Base-by-base conservation (phyloP, 257 asterid genomes). In the Lithospermum erythrorhizon region DNA sequence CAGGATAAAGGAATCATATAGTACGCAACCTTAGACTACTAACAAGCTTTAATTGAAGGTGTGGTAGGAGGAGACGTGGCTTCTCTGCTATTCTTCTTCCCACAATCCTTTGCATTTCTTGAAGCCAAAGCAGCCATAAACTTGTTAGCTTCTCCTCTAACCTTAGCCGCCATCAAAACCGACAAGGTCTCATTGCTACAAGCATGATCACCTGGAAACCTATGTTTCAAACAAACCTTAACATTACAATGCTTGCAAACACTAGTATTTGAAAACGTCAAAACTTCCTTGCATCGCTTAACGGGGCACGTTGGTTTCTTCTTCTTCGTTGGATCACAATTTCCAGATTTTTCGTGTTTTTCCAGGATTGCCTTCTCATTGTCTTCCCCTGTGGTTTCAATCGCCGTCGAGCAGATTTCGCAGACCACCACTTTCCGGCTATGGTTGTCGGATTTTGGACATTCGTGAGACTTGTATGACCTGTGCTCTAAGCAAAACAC, bases 201-300 rank as follows among this genome's bases (percentile, higher is more conserved):
- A 37, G 70, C 66, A 62, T 91, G 98, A 64, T 88, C 98, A 19
- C 74, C 79, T 23, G 95, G 95, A 54, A 88, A 91, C 56, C 98
- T 64, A 51, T 91, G 98, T 65, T 72, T 88, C 81, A 91, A 68
- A 77, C 98, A 91, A 27, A 82, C 75, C 68, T 78, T 82, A 8
- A 84, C 66, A 25, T 78, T 65, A 61, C 98, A 91, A 30, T 9
- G 68, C 73, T 82, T 84, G 72, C 98, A 91, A 23, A 82, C 32
- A 9, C 77, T 77, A 21, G 83, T 84, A 70, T 91, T 91, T n/a
- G 98, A 86, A 77, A 91, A 88, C 14, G 96, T 91, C 79, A 91
- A 64, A 18, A 70, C 71, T 69, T 77, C 83, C 78, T 64, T 86
- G 75, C 98, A 91, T 64, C 87, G 75, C 55, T 76, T 67, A 0